These are phyloP conservation scores for Aspergillus felis DNA, from an alignment of 2,329 filamentous ascomycete species.

Conservation along the genomic window DNA sequence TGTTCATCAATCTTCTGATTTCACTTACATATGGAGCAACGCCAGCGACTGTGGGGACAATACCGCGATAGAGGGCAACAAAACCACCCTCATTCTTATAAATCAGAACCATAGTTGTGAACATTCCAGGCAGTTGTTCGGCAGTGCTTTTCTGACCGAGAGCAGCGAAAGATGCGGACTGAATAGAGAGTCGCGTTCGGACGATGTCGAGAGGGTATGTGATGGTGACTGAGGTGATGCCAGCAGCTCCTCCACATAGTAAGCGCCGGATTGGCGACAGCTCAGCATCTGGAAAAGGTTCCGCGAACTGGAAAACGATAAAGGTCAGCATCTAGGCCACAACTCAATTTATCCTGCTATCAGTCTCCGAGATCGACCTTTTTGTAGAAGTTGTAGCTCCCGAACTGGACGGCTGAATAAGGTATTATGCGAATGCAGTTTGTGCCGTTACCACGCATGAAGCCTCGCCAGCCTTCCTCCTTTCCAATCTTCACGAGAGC, in stretches of 20 bases:
- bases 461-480: conserved; percentile 94
- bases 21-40: conserved; percentile 81
- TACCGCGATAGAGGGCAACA: conserved; percentile 84
- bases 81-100: conserved; percentile 88
- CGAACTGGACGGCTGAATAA: conserved; percentile 97
- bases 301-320: conserved; percentile 59
- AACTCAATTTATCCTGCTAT: neutral
- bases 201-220: conserved; percentile 98
- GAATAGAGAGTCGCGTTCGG: conserved; percentile 89
- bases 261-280: conserved; percentile 72
- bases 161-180: conserved; percentile 88
- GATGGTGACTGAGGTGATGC: conserved; percentile 89
- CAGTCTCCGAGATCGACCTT: conserved; percentile 55
- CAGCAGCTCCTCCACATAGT: conserved; percentile 84
- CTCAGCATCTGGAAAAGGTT: conserved; percentile 68
- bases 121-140: conserved; percentile 82
- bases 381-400: conserved; percentile 97
- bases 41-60: conserved; percentile 87
- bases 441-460: conserved; percentile 96
- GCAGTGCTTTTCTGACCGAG: conserved; percentile 59
- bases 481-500: conserved; percentile 92
- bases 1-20: neutral
- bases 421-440: conserved; percentile 98
- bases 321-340: conserved; percentile 10
- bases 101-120: conserved; percentile 74